Base-by-base conservation (phyloP, 2,329 filamentous ascomycete species). In the Fusarium secorum region DNA sequence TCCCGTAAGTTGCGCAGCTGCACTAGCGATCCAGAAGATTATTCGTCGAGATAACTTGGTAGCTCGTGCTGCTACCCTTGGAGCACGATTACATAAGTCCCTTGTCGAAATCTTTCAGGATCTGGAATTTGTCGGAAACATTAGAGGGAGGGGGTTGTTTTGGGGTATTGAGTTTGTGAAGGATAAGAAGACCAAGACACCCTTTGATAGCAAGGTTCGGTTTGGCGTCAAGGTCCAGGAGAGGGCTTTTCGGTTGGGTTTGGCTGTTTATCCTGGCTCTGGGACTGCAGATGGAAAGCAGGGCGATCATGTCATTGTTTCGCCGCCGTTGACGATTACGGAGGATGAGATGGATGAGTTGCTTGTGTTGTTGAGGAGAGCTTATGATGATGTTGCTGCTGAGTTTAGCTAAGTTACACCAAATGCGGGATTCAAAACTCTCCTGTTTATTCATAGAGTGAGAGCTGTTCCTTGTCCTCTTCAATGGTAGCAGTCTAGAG, bases 231-330 rank as follows among this genome's bases (percentile, higher is more conserved):
- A 61, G 45, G 73, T 81, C 2, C 75, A 79, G 20, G 71, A 78
- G 33, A 68, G 63, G 13, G 78, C 78, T 1, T 78, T 80, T 26
- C 61, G 74, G 15, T 42, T 75, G 18, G 77, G 78, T 1, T 74
- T 86, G n/a, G 78, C 80, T 11, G 75, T 93, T 5, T 93, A 93
- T 75, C 88, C 89, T 3, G 90, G 90, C 0, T 81, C 81, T 1
- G 91, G 91, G 3, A 89, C 88, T 0, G 87, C 83, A 0, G 89
- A 85, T 71, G 85, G 92, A 46, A 83, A 86, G 5, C 75, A 76
- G 3, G 91, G 91, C 9, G 92, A 95, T 75, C 90, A 93, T 77
- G 82, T 93, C 33, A 84, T 94, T 30, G 74, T 95, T 15, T 87
- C 91, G 3, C 92, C 92, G 9, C 85, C 92, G 2, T 93, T 89